Evolutionary conservation across 2,329 filamentous ascomycete species (phyloP).

Genomic region (Stylonectria norvegica): DNA sequence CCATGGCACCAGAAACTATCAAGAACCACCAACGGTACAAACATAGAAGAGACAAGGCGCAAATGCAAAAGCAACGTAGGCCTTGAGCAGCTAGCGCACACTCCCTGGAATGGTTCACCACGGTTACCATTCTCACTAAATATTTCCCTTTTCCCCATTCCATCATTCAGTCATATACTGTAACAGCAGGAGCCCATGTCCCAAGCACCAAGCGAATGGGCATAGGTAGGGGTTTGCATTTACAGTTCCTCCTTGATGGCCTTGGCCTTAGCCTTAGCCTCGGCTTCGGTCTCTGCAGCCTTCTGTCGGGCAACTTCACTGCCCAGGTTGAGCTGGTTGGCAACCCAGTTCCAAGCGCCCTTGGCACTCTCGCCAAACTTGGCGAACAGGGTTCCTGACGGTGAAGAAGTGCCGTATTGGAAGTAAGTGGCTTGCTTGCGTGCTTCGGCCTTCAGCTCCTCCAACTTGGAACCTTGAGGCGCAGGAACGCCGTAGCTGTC

Average conservation of each 20-base stretch:
- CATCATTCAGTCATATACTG: neutral
- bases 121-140: no score
- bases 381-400: slow-evolving; percentile 62
- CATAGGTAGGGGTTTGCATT: no score
- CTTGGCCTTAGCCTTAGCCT: slow-evolving; percentile 29
- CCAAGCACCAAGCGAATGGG: no score
- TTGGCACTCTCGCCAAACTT: slow-evolving; percentile 53
- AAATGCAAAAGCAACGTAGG: no score
- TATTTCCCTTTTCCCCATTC: neutral
- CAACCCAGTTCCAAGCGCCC: slow-evolving; percentile 50
- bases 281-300: slow-evolving; percentile 35
- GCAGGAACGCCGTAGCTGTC: slow-evolving; percentile 71
- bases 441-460: slow-evolving; percentile 67
- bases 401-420: slow-evolving; percentile 67
- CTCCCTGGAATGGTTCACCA: no score
- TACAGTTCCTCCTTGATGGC: slow-evolving; percentile 50
- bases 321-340: slow-evolving; percentile 47
- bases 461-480: slow-evolving; percentile 64
- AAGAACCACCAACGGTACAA: no score
- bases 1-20: no score
- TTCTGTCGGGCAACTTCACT: slow-evolving; percentile 48
- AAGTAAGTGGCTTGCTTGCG: slow-evolving; percentile 74
- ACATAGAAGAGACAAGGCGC: no score
- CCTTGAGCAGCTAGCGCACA: no score
- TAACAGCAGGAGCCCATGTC: no score